Evolutionary conservation across 2,329 filamentous ascomycete genomes (phyloP), one percentile per base, ranked within the genome.

Genomic region (Fusarium oligoseptatum): DNA sequence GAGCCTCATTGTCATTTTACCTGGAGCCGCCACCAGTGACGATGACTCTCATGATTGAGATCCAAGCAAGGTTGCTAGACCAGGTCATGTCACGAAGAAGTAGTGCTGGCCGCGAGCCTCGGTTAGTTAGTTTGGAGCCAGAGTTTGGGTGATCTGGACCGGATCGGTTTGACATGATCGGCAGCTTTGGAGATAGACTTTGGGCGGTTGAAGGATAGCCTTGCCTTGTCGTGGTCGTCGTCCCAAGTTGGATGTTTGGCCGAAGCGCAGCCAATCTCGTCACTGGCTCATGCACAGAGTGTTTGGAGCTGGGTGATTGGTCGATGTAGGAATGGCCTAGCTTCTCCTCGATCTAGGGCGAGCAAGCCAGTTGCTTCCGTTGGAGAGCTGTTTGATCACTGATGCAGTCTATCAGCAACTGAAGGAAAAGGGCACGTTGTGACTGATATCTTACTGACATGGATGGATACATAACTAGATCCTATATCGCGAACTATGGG

Each of bases 1-100:
- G 64, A 66, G 45, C 58, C 48, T 63, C 29, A 63, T 57, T 36
- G 29, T 48, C 22, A 56, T 57, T 45, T n/a, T 14, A 29, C 32
- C 58, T 48, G 27, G 27, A 48, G 27, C 58, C 14, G 37, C 48
- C 22, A n/a, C 58, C 3, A 56, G 45, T 41, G 27, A 24, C 20
- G 22, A 57, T 43, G 34, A 56, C 15, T 29, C 24, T 50, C 24
- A 50, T 50, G 24, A 17, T 50, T n/a, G 9, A 52, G 6, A 32
- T 32, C 10, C 17, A 52, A 32, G 34, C 48, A 43, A 32, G 41
- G 20, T 36, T 20, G 48, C 12, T 17, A 15, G 36, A 41, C 55
- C 15, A n/a, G n/a, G 9, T 15, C 27, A 60, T 41, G 29, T 29
- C 34, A 17, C 34, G 24, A 24, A 24, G 15, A 39, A 12, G 55